Evolutionary conservation across 2,329 filamentous ascomycete genomes (phyloP), one percentile per base, ranked within the genome.

Genomic region (Cytospora schulzeri): DNA sequence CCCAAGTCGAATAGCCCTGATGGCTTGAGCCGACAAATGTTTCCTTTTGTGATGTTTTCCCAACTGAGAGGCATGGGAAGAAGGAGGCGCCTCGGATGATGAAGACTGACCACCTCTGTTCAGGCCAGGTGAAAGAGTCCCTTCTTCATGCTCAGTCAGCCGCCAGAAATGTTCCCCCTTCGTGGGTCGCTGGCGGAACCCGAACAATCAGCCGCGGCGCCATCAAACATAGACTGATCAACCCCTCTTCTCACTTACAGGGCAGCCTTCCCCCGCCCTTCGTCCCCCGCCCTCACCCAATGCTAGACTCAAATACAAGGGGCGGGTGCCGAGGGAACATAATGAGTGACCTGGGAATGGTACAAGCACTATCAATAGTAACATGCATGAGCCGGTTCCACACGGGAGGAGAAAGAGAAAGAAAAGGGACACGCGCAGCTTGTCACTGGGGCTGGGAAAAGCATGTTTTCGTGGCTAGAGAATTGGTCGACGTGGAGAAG

Each of bases 351-450:
- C n/a, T 52, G 7, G 45, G 7, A 19, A 24, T 51, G 60, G n/a
- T 60, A 66, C 35, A 15, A 38, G 41, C 31, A 9, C 29, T 38
- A 53, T 24, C 28, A 19, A 57, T n/a, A 58, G 52, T 55, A 45
- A 63, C 62, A 52, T 54, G 4, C 26, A 52, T 9, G 57, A n/a
- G 14, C 28, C 3, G 19, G 51, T 38, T 29, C 56, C 45, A 11
- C 31, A 11, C 31, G 31, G 31, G n/a, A 31, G 9, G 9, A 31
- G 9, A 35, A 15, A 12, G 12, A 35, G 9, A 35, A 29, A n/a
- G 57, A 22, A 35, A 51, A 24, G 28, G 41, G 45, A 4, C 19
- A 8, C 35, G 48, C 53, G 19, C 53, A 9, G 31, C 19, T 14
- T 24, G 52, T 26, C n/a, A 28, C 15, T n/a, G 31, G 6, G 48